Evolutionary conservation across 2,329 filamentous ascomycete genomes (phyloP).

Genomic region (Aspergillus novoparasiticus): DNA sequence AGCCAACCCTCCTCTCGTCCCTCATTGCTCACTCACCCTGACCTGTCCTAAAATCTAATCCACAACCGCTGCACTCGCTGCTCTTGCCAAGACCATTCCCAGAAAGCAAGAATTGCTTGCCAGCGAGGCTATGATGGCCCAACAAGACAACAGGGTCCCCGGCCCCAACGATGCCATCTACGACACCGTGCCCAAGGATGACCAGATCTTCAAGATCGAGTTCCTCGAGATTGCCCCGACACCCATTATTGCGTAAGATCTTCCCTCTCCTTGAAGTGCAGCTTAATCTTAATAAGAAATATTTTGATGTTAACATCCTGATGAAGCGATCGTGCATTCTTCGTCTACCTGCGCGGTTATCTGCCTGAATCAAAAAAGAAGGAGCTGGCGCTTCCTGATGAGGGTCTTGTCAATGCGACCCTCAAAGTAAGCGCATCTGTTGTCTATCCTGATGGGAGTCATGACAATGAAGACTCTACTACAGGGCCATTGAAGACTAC

Average conservation of each 20-base stretch:
- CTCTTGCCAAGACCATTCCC: slow-evolving; percentile 7
- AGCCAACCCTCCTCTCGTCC: too few relatives aligned
- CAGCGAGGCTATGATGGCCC: slow-evolving; percentile 11
- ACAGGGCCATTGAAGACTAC: slow-evolving; percentile 14
- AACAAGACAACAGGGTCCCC: slow-evolving; percentile 13
- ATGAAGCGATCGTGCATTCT: slow-evolving; percentile 17
- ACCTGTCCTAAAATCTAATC: too few relatives aligned
- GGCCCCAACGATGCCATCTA: slow-evolving; percentile 19
- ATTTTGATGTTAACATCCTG: neutral
- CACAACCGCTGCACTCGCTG: slow-evolving; percentile 4
- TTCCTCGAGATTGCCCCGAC: slow-evolving; percentile 1
- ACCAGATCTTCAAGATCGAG: slow-evolving; percentile 11
- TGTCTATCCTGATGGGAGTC: slow-evolving; percentile 16
- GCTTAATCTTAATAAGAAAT: neutral
- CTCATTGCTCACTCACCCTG: too few relatives aligned
- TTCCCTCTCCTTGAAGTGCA: neutral
- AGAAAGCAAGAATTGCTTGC: neutral
- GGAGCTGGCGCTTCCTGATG: slow-evolving; percentile 14
- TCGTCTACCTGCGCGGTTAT: slow-evolving; percentile 15
- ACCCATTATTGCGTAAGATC: neutral
- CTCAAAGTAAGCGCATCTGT: slow-evolving; percentile 16
- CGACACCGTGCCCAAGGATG: slow-evolving; percentile 14
- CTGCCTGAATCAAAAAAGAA: slow-evolving; percentile 17
- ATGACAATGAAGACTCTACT: slow-evolving; percentile 1
- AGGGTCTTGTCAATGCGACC: slow-evolving; percentile 18